phyloP scores from a whole-genome alignment of 306 rosid genomes.

The Luffa acutangula region DNA sequence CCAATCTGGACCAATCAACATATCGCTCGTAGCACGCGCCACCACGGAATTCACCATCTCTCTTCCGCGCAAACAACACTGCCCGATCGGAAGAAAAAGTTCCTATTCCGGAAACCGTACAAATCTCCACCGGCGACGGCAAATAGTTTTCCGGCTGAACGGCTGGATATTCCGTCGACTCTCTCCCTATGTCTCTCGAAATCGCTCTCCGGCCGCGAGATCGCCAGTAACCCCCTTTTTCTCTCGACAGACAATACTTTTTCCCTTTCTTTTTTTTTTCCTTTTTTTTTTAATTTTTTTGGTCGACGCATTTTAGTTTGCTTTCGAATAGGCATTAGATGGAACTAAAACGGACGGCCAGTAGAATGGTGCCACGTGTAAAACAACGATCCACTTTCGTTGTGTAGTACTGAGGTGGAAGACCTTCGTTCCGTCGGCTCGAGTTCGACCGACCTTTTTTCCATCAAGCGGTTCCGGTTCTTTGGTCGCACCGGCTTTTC shows the following conservation, averaged over 20 bases:
- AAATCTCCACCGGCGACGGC: slow-evolving; percentile 13
- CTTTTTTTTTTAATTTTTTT: neutral
- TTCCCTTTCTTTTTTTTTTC: no score
- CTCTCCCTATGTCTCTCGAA: slow-evolving; percentile 10
- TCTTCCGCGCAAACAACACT: slow-evolving; percentile 8
- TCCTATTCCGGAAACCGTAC: slow-evolving; percentile 17
- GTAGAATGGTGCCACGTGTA: neutral
- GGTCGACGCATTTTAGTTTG: neutral
- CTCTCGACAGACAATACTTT: slow-evolving; percentile 18
- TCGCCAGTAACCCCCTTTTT: slow-evolving; percentile 18
- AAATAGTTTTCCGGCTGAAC: neutral
- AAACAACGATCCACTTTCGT: slow-evolving; percentile 1
- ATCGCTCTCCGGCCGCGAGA: slow-evolving; percentile 11
- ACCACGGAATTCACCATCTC: slow-evolving; percentile 88
- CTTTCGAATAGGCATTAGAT: slow-evolving; percentile 6
- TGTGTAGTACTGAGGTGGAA: slow-evolving; percentile 6
- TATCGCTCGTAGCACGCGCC: slow-evolving; percentile 88
- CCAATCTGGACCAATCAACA: slow-evolving; percentile 99
- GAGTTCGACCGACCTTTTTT: slow-evolving; percentile 23
- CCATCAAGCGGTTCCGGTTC: slow-evolving; percentile 8
- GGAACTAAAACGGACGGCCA: neutral
- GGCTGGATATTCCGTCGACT: slow-evolving; percentile 11
- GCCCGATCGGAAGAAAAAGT: slow-evolving; percentile 17
- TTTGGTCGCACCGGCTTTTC: neutral
- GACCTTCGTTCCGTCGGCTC: slow-evolving; percentile 16